phyloP scores from a whole-genome alignment of 2,329 filamentous ascomycete species.

The Colletotrichum cereale region DNA sequence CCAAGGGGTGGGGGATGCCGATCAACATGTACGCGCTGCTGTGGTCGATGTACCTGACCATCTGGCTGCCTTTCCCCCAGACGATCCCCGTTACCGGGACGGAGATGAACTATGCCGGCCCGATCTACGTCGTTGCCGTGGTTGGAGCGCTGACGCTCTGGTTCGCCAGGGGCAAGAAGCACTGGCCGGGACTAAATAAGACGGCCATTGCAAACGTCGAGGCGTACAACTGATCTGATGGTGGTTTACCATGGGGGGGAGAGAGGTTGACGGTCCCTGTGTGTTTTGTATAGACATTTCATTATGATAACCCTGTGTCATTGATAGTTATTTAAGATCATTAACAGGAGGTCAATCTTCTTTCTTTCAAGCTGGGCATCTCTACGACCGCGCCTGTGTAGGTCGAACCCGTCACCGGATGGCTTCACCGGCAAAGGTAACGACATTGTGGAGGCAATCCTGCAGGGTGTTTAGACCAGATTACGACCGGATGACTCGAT shows the following conservation, averaged over 20 bases:
- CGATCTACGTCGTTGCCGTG: constrained; percentile 31
- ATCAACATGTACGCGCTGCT: constrained; percentile 34
- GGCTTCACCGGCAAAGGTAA: background rate
- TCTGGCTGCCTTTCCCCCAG: constrained; percentile 37
- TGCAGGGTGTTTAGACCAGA: background rate
- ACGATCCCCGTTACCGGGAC: constrained; percentile 34
- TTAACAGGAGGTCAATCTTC: background rate
- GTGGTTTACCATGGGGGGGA: background rate
- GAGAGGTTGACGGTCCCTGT: background rate
- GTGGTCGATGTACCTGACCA: constrained; percentile 32
- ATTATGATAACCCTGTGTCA: background rate
- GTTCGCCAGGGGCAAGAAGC: constrained; percentile 34
- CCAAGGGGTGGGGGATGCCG: constrained; percentile 25
- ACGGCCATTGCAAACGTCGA: constrained; percentile 30
- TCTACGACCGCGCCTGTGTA: background rate
- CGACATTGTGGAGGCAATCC: background rate
- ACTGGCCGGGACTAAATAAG: constrained; percentile 36
- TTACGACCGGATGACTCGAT: background rate
- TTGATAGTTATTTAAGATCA: background rate
- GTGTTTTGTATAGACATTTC: background rate
- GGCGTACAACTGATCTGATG: constrained; percentile 12
- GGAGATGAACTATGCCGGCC: constrained; percentile 36
- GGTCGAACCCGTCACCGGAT: background rate
- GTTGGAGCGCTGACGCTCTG: constrained; percentile 29
- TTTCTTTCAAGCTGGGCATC: background rate